Evolutionary conservation across 1,139 yeast species (phyloP).

Genomic region (Debaryomyces nepalensis): DNA sequence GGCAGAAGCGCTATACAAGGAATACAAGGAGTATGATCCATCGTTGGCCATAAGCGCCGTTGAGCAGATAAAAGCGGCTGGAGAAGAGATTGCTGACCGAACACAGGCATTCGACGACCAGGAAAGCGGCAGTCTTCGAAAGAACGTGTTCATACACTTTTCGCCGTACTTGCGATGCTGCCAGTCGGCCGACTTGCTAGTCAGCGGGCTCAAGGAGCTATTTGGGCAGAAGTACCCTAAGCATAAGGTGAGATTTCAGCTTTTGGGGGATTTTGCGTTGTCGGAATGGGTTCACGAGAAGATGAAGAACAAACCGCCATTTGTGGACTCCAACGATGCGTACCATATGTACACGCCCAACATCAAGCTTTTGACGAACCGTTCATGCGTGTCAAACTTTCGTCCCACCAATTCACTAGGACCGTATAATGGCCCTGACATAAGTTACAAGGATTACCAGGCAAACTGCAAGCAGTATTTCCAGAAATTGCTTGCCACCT

Average conservation of each 20-base stretch:
- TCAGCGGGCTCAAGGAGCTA: constrained; percentile 34
- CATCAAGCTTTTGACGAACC: constrained; percentile 41
- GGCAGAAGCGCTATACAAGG: constrained; percentile 34
- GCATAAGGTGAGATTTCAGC: constrained; percentile 43
- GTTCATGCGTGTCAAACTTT: constrained; percentile 44
- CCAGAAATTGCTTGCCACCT: constrained; percentile 49
- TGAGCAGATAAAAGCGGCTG: constrained; percentile 35
- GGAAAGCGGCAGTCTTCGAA: constrained; percentile 24
- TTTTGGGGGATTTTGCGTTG: constrained; percentile 52
- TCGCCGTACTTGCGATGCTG: constrained; percentile 52
- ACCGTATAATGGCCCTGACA: constrained; percentile 50
- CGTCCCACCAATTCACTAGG: constrained; percentile 53
- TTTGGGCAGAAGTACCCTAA: constrained; percentile 33
- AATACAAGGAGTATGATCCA: constrained; percentile 46
- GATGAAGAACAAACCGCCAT: constrained; percentile 51
- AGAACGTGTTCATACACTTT: constrained; percentile 48
- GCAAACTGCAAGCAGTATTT: constrained; percentile 47
- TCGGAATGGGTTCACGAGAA: constrained; percentile 55
- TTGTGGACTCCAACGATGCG: constrained; percentile 50
- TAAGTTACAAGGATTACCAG: constrained; percentile 49
- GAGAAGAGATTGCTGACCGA: constrained; percentile 32
- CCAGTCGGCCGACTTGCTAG: constrained; percentile 49
- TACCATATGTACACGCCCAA: constrained; percentile 55
- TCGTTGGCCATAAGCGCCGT: constrained; percentile 38
- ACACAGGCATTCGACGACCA: constrained; percentile 31